Evolutionary conservation across 2,329 filamentous ascomycete genomes (phyloP).

Genomic region (Diaporthe sp.): DNA sequence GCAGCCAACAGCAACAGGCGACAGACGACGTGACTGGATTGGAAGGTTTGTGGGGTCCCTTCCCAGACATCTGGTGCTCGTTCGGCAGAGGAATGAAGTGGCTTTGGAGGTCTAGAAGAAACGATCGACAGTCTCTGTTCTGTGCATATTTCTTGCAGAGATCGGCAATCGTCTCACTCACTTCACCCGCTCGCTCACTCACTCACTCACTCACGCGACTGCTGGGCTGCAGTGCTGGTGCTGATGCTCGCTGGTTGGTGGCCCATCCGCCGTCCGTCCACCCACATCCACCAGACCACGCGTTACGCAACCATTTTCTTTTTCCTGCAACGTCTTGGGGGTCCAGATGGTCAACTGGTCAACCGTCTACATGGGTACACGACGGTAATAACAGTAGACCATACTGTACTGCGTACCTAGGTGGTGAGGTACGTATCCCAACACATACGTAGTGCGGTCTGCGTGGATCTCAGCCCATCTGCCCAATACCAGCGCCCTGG

Average conservation of each 20-base stretch:
- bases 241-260: background rate
- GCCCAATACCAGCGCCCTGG: conserved; percentile 1
- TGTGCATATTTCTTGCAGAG: conserved; percentile 29
- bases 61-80: conserved; percentile 19
- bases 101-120: conserved; percentile 38
- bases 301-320: conserved; percentile 11
- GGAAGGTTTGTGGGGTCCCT: background rate
- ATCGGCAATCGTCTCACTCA: conserved; percentile 19
- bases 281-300: background rate
- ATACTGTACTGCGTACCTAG: too few relatives aligned
- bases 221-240: background rate
- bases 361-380: background rate
- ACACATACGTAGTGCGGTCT: conserved; percentile 1
- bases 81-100: conserved; percentile 27
- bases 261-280: background rate
- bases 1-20: background rate
- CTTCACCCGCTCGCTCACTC: background rate
- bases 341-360: background rate
- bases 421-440: background rate
- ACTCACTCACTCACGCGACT: background rate
- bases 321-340: conserved; percentile 13
- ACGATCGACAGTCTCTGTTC: conserved; percentile 32
- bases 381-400: too few relatives aligned
- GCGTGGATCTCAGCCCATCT: conserved; percentile 16
- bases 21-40: background rate